Evolutionary conservation across 2,329 filamentous ascomycete genomes (phyloP), one percentile per base, ranked within the genome.

Genomic region (Exophiala sideris): DNA sequence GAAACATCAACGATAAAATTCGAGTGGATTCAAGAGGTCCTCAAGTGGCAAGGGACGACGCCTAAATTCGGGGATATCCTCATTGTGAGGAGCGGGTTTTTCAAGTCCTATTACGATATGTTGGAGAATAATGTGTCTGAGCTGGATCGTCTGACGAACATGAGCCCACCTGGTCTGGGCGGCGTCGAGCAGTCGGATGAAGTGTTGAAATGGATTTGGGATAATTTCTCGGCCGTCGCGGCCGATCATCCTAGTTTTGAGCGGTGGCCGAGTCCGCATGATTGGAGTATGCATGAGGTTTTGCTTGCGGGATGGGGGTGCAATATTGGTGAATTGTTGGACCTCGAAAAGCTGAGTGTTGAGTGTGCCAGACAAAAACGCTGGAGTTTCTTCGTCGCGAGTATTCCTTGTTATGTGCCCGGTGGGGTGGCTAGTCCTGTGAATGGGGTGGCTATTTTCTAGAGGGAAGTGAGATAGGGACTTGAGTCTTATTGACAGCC

Each of bases 341-440:
- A 77, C 61, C 62, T 77, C 14, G 73, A 78, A 61, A 63, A 62
- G 38, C 60, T 76, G 50, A 64, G 68, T 14, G 56, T 64, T 47
- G 64, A 70, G 53, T 76, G 74, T 63, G 64, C 64, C 48, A 61
- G 66, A 54, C 64, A 64, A 45, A 59, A 61, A 1, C 63, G 73
- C 18, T 75, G 68, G 69, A 66, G 61, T 1, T 81, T 81, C 55
- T 81, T 81, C 56, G 64, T 81, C 16, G 71, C 72, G 1, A 77
- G 73, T 16, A 59, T 62, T 40, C 60, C 56, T 5, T 56, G 52
- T 48, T 55, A 64, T 57, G 62, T 64, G 6, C 60, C 61, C 5
- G 63, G 63, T 7, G 63, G 60, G 8, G 63, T 65, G 11, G 63
- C 63, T 1, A 63, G 61, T 56, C 63, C 63, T 10, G 60, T 62